These are phyloP conservation scores for Fusarium nematophilum DNA, from an alignment of 2,329 filamentous ascomycete genomes.

Conservation along the genomic window DNA sequence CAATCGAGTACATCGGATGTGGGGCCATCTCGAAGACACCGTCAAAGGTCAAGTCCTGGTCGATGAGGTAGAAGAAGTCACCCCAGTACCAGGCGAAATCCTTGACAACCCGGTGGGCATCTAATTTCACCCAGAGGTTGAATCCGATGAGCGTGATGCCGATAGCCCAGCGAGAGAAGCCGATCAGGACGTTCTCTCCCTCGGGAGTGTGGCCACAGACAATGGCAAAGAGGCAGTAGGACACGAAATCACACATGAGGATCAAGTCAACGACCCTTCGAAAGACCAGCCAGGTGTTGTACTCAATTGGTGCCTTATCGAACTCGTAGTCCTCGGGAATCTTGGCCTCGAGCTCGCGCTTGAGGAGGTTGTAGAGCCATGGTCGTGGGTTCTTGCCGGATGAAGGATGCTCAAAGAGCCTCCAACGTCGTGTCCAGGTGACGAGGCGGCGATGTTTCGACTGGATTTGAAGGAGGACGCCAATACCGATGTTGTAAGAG, in stretches of 20 bases:
- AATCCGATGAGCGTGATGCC: conserved; percentile 87
- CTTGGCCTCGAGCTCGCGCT: conserved; percentile 92
- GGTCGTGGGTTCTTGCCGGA: conserved; percentile 87
- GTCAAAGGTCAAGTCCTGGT: conserved; percentile 97
- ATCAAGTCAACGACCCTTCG: conserved; percentile 95
- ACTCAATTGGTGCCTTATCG: conserved; percentile 92
- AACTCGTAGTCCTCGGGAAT: conserved; percentile 95
- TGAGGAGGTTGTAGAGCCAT: conserved; percentile 83
- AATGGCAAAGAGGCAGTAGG: conserved; percentile 95
- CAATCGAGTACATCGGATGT: conserved; percentile 98
- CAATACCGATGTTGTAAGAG: conserved; percentile 94
- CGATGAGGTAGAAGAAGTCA: conserved; percentile 98
- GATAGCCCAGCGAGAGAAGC: conserved; percentile 78
- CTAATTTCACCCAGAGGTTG: conserved; percentile 98
- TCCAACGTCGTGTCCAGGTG: conserved; percentile 86
- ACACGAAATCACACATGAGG: conserved; percentile 98
- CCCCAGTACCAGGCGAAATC: conserved; percentile 99
- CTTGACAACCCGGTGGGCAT: conserved; percentile 97
- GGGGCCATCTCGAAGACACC: conserved; percentile 99
- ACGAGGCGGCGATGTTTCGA: conserved; percentile 89
- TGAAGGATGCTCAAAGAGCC: conserved; percentile 85
- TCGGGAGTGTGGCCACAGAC: conserved; percentile 82
- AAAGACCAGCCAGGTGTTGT: conserved; percentile 99
- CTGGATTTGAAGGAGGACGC: conserved; percentile 87
- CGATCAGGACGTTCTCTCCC: conserved; percentile 77